Evolutionary conservation across 1,284 basidiomycete genomes (phyloP).

Genomic region (Cryptococcus sp.): DNA sequence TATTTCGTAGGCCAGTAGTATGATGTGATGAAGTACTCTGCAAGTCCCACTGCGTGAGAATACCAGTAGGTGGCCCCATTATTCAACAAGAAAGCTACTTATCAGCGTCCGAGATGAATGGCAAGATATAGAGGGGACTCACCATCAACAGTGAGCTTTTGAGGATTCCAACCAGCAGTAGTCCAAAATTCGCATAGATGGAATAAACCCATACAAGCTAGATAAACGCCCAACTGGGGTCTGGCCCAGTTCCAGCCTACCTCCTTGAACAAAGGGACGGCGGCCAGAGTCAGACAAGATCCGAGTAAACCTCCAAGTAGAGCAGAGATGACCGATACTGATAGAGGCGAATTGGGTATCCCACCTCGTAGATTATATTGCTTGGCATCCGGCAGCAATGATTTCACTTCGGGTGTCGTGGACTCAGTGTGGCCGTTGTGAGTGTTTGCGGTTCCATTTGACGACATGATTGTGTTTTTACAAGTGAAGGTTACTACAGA

Average conservation of each 20-base stretch:
- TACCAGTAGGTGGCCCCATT: constrained; percentile 82
- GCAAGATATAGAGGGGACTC: constrained; percentile 50
- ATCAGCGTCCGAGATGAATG: neutral
- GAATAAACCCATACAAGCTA: constrained; percentile 75
- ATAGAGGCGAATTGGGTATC: constrained; percentile 78
- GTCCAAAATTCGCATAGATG: constrained; percentile 94
- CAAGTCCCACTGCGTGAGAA: constrained; percentile 72
- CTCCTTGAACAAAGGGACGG: constrained; percentile 51
- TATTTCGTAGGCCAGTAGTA: constrained; percentile 55
- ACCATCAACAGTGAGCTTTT: constrained; percentile 92
- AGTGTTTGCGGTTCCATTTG: no score
- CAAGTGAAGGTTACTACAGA: no score
- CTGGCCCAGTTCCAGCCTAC: constrained; percentile 59
- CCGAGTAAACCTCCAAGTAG: constrained; percentile 56
- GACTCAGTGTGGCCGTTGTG: no score
- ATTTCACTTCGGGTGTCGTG: no score
- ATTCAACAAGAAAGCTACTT: constrained; percentile 85
- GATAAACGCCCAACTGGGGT: constrained; percentile 74
- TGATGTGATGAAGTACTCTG: constrained; percentile 72
- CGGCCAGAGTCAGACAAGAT: constrained; percentile 39
- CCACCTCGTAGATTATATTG: constrained; percentile 53
- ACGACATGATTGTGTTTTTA: no score
- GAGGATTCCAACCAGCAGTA: constrained; percentile 90
- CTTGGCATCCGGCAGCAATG: constrained; percentile 23
- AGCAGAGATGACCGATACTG: constrained; percentile 68